Conservation (phyloP, 805 yeast species). For the Candida insectorum region DNA sequence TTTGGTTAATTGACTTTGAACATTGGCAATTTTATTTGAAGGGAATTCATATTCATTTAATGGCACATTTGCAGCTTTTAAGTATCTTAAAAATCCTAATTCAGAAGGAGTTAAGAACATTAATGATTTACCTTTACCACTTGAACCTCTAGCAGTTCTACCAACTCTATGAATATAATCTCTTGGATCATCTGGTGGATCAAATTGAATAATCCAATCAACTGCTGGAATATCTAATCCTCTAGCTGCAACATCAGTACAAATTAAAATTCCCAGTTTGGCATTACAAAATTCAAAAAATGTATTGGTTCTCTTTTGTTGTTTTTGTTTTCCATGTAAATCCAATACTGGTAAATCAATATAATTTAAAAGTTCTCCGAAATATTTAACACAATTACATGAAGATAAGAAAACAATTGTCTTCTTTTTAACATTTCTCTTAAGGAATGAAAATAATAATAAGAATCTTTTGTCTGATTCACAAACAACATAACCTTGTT, state of each 20-base stretch:
- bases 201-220: slow-evolving; percentile 98
- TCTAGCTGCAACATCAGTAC: slow-evolving; percentile 99
- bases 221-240: slow-evolving; percentile 98
- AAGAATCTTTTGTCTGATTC: slow-evolving; percentile 93
- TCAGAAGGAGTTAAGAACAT: slow-evolving; percentile 95
- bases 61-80: slow-evolving; percentile 96
- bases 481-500: slow-evolving; percentile 97
- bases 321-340: slow-evolving; percentile 97
- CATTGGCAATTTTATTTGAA: slow-evolving; percentile 88
- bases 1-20: slow-evolving; percentile 89
- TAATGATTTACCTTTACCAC: slow-evolving; percentile 87
- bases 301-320: slow-evolving; percentile 96
- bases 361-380: slow-evolving; percentile 90
- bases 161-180: slow-evolving; percentile 99
- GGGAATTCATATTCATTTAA: slow-evolving; percentile 97
- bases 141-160: slow-evolving; percentile 92
- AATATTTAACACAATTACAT: slow-evolving; percentile 95
- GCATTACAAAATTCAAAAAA: slow-evolving; percentile 98
- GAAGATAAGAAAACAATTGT: slow-evolving; percentile 93
- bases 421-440: slow-evolving; percentile 88
- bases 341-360: slow-evolving; percentile 96
- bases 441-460: slow-evolving; percentile 85
- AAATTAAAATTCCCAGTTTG: slow-evolving; percentile 84
- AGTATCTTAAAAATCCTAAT: slow-evolving; percentile 88
- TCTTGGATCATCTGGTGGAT: slow-evolving; percentile 99